Percentiles rank a stretch among this genome's conserved stretches.
Evolutionary conservation across 176 grass and related monocot genomes (phyloP).

Genomic region (Themeda triandra): DNA sequence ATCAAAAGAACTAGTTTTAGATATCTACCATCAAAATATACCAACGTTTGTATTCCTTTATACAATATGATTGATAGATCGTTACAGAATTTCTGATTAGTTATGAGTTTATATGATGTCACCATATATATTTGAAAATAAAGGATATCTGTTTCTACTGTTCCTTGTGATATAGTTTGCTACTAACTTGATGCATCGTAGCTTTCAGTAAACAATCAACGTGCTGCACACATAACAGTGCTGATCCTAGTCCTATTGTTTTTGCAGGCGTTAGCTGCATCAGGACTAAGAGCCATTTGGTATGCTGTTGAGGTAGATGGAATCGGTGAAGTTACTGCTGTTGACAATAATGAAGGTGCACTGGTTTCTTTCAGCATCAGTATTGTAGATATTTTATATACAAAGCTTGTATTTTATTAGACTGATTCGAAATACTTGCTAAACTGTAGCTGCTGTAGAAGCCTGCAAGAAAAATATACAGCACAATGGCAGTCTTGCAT

Average conservation of each 20-base stretch:
- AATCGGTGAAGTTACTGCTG: constrained; percentile 44
- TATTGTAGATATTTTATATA: not conserved
- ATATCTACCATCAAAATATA: no score
- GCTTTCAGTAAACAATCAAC: not conserved
- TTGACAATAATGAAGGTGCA: constrained; percentile 50
- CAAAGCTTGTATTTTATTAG: not conserved
- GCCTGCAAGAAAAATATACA: constrained; percentile 55
- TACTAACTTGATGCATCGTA: not conserved
- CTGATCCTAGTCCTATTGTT: constrained; percentile 5
- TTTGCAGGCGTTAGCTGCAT: constrained; percentile 56
- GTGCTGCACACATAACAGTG: not conserved
- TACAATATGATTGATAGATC: not conserved
- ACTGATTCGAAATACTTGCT: not conserved
- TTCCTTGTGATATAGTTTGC: not conserved
- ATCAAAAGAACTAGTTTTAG: no score
- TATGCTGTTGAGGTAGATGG: constrained; percentile 62
- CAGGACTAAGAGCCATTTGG: constrained; percentile 48
- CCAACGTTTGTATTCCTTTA: not conserved
- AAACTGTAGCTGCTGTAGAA: constrained; percentile 49
- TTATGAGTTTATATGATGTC: constrained; percentile 4
- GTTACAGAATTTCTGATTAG: not conserved
- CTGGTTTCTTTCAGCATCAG: not conserved
- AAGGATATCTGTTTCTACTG: not conserved
- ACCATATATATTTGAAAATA: no score
- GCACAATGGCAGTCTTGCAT: constrained; percentile 47